Evolutionary conservation across 257 asterid species (phyloP).

Genomic region (Penstemon barbatus): DNA sequence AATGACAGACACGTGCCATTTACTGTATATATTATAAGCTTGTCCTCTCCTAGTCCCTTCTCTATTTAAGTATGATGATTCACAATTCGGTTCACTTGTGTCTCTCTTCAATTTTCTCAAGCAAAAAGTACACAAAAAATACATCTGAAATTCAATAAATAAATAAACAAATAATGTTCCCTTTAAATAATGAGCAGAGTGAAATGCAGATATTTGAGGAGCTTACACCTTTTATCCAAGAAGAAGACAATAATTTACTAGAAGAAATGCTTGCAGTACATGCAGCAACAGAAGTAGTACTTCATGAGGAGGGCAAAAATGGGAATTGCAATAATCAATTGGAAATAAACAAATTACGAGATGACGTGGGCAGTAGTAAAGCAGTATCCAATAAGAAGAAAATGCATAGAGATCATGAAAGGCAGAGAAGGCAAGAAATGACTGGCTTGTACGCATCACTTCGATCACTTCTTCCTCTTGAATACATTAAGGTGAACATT

Average conservation of each 20-base stretch:
- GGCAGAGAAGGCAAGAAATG: constrained; percentile 67
- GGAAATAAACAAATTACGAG: not conserved
- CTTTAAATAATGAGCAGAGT: not conserved
- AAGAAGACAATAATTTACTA: not conserved
- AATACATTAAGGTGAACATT: constrained; percentile 49
- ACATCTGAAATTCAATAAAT: not conserved
- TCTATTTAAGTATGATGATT: not conserved
- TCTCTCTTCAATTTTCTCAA: not conserved
- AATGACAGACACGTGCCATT: not conserved
- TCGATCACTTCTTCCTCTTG: constrained; percentile 51
- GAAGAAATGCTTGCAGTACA: not conserved
- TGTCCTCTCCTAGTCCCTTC: not conserved
- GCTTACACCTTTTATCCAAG: not conserved
- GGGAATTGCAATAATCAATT: not conserved
- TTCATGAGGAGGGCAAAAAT: not conserved
- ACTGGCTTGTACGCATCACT: constrained; percentile 49
- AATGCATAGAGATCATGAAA: constrained; percentile 48
- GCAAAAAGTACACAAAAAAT: not conserved
- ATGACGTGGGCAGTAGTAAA: not conserved
- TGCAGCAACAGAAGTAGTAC: not conserved
- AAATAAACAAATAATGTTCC: not conserved
- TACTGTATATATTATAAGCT: not conserved
- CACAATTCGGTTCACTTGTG: not conserved
- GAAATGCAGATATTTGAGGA: not conserved
- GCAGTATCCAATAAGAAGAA: constrained; percentile 29